Evolutionary conservation across 345 rosid genomes (phyloP), one percentile per base, ranked within the genome.

Genomic region (Pistacia integerrima): DNA sequence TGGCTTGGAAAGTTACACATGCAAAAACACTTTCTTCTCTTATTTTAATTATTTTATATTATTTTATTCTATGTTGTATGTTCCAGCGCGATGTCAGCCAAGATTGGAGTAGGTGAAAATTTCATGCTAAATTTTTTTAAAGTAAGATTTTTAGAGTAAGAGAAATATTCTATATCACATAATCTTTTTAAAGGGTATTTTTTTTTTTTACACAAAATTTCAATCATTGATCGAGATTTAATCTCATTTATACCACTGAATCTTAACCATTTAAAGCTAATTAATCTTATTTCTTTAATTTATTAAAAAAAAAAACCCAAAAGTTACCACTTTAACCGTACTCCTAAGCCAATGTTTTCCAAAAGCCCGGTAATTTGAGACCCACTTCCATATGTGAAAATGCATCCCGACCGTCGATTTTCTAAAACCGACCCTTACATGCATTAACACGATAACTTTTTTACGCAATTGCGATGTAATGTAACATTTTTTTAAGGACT

Each of bases 361-460:
- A 18, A 70, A 58, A 57, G 57, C 56, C 14, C 13, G 12, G 64
- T 44, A 70, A 6, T n/a, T 52, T 61, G 35, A 48, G 76, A 61
- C 76, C 74, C 76, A 73, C 68, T 44, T 49, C n/a, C 5, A 46
- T 36, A 13, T 6, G 55, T 22, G 14, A 25, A 38, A 36, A 61
- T 48, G 4, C 60, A 61, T 62, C 59, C 58, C n/a, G 17, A 4
- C 41, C 51, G 22, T 58, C 65, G 20, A 25, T 46, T 48, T 48
- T 60, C 22, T 25, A 14, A 72, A 59, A 59, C 44, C 54, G 61
- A 54, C 33, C 58, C 74, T 22, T 8, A 9, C 11, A 11, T 64
- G 67, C 67, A 14, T 36, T 11, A 16, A 16, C 5, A 2, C 20
- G 22, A 35, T 14, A 17, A 35, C 5, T 64, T 64, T 36, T 35